phyloP scores from a whole-genome alignment of 2,329 filamentous ascomycete species.

The Zasmidium citrigriseum region DNA sequence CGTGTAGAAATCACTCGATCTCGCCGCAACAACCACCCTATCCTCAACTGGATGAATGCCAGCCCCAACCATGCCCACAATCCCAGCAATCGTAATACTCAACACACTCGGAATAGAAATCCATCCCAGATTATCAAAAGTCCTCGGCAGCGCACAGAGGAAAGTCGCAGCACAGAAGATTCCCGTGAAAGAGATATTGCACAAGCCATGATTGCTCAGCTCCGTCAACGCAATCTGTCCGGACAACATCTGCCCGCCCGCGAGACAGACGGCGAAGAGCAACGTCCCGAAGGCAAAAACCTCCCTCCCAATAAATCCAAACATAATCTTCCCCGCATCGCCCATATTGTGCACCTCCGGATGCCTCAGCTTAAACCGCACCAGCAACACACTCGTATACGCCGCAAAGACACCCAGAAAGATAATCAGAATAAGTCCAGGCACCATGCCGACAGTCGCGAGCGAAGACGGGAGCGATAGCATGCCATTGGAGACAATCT shows the following conservation, averaged over 20 bases:
- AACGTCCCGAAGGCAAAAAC: constrained; percentile 46
- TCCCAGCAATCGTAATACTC: constrained; percentile 46
- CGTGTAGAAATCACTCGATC: constrained; percentile 43
- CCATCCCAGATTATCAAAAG: constrained; percentile 52
- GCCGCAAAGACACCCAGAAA: constrained; percentile 55
- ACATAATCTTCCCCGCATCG: constrained; percentile 38
- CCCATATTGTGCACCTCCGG: constrained; percentile 41
- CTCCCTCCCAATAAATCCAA: constrained; percentile 30
- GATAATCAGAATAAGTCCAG: constrained; percentile 53
- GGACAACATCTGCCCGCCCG: constrained; percentile 54
- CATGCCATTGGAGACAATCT: constrained; percentile 55
- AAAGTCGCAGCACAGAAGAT: constrained; percentile 53
- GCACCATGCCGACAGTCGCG: constrained; percentile 55
- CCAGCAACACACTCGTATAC: constrained; percentile 53
- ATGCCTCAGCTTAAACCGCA: constrained; percentile 43
- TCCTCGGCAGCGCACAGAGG: constrained; percentile 51
- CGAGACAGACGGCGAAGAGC: constrained; percentile 55
- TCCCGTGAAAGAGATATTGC: constrained; percentile 52
- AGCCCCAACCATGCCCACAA: constrained; percentile 55
- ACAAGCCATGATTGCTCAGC: constrained; percentile 51
- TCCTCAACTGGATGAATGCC: constrained; percentile 43
- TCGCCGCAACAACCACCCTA: constrained; percentile 41
- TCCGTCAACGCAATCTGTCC: constrained; percentile 53
- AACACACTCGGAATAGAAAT: constrained; percentile 47
- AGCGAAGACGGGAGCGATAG: constrained; percentile 55